Base-by-base conservation (phyloP, 164 flowering plant genomes). In the Cinnamomum micranthum region DNA sequence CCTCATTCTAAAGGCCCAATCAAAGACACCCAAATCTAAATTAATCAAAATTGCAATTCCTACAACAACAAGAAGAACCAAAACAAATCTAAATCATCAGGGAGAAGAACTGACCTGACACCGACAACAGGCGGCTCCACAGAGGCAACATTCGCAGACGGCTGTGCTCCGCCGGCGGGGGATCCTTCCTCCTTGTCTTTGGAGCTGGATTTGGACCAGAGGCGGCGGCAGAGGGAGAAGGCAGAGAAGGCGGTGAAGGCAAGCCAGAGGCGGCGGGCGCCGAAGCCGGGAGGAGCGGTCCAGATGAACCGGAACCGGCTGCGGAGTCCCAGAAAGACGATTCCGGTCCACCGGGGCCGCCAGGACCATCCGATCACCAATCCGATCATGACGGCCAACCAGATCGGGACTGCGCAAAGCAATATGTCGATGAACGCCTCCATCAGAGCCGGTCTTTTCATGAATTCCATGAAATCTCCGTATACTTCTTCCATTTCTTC, bases 341-440 rank as follows among this genome's bases (percentile, higher is more conserved):
- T 73, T 23, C 97, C 92, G 15, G 92, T 92, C 94, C 95, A 92
- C 7, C 99, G 76, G 0, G 99, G 99, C 64, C 91, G 81, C 99
- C 99, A 95, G 0, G 99, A 92, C 97, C 99, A 95, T 9, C 99
- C 99, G 79, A 95, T 95, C 12, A 93, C 76, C 55, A 95, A 71
- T 10, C 99, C 97, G 73, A 95, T 93, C 91, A 92, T 89, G 20
- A 95, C 91, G 33, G 99, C 98, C 9, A 92, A 84, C 99, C 99
- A 93, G 76, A 95, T 95, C 83, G 99, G 99, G 0, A 95, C 99
- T 63, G 93, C 87, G 41, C 98, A 93, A 0, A 95, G 86, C 82
- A 95, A 81, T 68, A 95, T 88, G 92, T 93, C 99, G 95, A 95
- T 90, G 63, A 92, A 84, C 84, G 94, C 85, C 75, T 92, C 97